These are phyloP conservation scores for Curvularia spicifera DNA, from an alignment of 2,329 filamentous ascomycete genomes.

Conservation along the genomic window DNA sequence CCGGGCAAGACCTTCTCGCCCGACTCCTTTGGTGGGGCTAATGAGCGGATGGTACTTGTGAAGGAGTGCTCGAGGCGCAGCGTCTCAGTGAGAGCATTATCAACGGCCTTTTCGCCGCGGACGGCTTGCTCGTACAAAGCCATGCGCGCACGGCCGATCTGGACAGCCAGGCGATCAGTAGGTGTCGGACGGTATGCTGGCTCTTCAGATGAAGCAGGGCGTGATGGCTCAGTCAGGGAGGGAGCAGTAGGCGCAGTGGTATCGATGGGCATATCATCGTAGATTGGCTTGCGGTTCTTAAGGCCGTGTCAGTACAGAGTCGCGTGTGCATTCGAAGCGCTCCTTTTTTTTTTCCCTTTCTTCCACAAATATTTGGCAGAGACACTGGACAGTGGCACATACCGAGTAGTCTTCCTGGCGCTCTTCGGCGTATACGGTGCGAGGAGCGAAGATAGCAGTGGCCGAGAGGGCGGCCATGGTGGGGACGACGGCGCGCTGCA, in stretches of 20 bases:
- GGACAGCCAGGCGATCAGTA: constrained; percentile 84
- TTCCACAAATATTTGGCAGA: background rate
- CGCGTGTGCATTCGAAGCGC: background rate
- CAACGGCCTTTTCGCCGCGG: constrained; percentile 79
- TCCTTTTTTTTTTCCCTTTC: background rate
- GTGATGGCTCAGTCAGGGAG: constrained; percentile 37
- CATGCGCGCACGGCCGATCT: constrained; percentile 81
- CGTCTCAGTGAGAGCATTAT: constrained; percentile 77
- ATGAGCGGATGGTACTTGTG: constrained; percentile 84
- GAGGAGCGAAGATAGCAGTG: constrained; percentile 56
- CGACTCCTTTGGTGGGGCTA: constrained; percentile 83
- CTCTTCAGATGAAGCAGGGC: constrained; percentile 39
- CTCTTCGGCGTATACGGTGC: constrained; percentile 58
- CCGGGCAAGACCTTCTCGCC: constrained; percentile 91
- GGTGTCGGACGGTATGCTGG: constrained; percentile 67
- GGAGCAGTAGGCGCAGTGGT: constrained; percentile 50
- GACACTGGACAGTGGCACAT: constrained; percentile 9
- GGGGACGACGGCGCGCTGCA: constrained; percentile 58
- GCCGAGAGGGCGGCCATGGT: constrained; percentile 53
- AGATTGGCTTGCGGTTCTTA: constrained; percentile 69
- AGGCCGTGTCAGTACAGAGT: constrained; percentile 6
- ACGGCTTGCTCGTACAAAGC: constrained; percentile 79
- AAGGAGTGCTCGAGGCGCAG: constrained; percentile 88
- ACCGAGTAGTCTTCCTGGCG: constrained; percentile 30
- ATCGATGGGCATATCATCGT: constrained; percentile 66